Evolutionary conservation across 75 land plant genomes (phyloP).

Genomic region (Picea sitchensis): DNA sequence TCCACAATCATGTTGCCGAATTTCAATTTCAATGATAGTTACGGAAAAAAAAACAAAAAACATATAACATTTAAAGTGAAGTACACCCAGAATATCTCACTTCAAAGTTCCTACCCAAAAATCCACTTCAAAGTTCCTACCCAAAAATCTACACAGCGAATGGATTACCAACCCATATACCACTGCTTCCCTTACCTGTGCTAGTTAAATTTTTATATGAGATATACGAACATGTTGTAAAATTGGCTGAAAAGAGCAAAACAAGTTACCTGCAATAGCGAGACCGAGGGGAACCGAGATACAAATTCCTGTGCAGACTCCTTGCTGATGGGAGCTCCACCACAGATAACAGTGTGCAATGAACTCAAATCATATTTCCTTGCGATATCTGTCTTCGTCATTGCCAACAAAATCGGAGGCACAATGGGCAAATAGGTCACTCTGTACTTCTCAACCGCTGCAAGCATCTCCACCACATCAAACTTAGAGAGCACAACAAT

Average conservation of each 20-base stretch:
- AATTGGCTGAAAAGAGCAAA: background rate
- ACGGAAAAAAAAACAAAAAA: too few relatives aligned
- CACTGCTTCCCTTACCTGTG: background rate
- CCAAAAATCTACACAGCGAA: too few relatives aligned
- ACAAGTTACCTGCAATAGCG: conserved; percentile 15
- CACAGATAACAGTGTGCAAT: too few relatives aligned
- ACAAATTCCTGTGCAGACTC: conserved; percentile 23
- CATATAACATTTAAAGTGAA: too few relatives aligned
- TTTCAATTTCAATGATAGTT: too few relatives aligned
- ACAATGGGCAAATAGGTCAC: background rate
- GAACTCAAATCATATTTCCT: conserved; percentile 16
- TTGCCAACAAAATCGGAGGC: conserved; percentile 22
- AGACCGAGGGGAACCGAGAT: conserved; percentile 29
- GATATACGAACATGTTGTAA: background rate
- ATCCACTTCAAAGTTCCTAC: too few relatives aligned
- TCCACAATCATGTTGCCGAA: too few relatives aligned
- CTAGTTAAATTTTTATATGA: too few relatives aligned
- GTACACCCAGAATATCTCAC: too few relatives aligned
- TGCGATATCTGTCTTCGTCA: conserved; percentile 20
- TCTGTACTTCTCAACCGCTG: conserved; percentile 30
- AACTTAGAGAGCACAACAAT: too few relatives aligned
- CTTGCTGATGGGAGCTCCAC: conserved; percentile 46
- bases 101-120: too few relatives aligned
- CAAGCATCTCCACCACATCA: conserved; percentile 11
- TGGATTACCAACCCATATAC: too few relatives aligned